A percentile compares a stretch with the other conserved stretches of the same genome.
Conservation (phyloP, 805 yeast species). For the Priceomyces haplophilus region DNA sequence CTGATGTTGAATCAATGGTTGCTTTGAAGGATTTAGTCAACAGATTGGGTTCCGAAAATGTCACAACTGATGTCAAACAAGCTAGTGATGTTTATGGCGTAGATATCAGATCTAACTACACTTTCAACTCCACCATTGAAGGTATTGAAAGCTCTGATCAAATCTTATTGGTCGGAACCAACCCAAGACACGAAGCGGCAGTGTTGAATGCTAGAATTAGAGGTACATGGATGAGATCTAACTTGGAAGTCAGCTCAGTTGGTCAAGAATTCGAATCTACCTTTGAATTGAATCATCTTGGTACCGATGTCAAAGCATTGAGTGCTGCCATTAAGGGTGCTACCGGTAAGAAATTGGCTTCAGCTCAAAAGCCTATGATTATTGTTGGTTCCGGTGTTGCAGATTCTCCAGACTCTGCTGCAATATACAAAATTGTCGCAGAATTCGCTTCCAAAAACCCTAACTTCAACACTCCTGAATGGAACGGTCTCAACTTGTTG, state of each 20-base stretch:
- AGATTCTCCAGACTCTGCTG: conserved; percentile 61
- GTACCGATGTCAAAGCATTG: conserved; percentile 56
- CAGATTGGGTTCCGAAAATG: conserved; percentile 75
- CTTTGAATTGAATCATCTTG: conserved; percentile 61
- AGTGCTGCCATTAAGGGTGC: conserved; percentile 60
- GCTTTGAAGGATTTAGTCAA: conserved; percentile 78
- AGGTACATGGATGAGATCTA: conserved; percentile 70
- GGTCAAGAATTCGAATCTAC: conserved; percentile 81
- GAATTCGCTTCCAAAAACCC: conserved; percentile 53
- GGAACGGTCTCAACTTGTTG: conserved; percentile 79
- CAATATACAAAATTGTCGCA: conserved; percentile 57
- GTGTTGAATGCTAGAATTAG: conserved; percentile 81
- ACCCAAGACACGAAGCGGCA: conserved; percentile 89
- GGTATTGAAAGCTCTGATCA: conserved; percentile 84
- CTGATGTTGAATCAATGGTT: conserved; percentile 79
- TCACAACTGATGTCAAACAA: conserved; percentile 65
- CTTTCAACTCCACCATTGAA: conserved; percentile 73
- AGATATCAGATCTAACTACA: conserved; percentile 74
- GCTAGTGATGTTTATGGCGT: conserved; percentile 60
- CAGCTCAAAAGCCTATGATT: conserved; percentile 72
- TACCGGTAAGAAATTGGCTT: conserved; percentile 62
- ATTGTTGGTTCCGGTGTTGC: conserved; percentile 78
- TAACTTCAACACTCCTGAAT: conserved; percentile 63
- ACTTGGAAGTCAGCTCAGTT: conserved; percentile 65
- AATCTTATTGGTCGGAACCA: conserved; percentile 76